Evolutionary conservation across 768 basidiomycete genomes (phyloP).

Genomic region (Amanita subjunquillea): DNA sequence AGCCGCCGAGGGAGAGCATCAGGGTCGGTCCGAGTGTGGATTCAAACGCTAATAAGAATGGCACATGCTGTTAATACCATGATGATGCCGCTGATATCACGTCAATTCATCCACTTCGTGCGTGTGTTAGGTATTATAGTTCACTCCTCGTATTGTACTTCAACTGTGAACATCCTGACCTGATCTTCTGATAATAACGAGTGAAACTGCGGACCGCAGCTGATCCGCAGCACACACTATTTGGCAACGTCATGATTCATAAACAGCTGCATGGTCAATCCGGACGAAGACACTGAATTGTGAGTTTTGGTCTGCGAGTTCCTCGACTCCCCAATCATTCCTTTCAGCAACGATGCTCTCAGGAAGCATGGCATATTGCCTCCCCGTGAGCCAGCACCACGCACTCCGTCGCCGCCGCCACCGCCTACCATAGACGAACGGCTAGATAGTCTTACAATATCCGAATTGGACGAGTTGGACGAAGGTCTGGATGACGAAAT

Average conservation of each 20-base stretch:
- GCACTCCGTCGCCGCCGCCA: conserved; percentile 72
- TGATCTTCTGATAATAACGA: not conserved
- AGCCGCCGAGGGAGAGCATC: conserved; percentile 77
- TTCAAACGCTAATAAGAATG: conserved; percentile 40
- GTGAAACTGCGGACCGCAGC: not conserved
- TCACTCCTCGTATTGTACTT: conserved; percentile 2
- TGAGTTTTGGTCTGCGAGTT: conserved; percentile 26
- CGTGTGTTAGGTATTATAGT: not conserved
- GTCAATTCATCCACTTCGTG: not conserved
- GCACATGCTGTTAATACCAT: conserved; percentile 50
- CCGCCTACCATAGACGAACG: conserved; percentile 63
- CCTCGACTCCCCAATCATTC: conserved; percentile 1
- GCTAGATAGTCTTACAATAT: conserved; percentile 49
- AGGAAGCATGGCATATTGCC: conserved; percentile 90
- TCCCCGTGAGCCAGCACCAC: conserved; percentile 55
- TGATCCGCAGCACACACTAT: not conserved
- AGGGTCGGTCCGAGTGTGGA: conserved; percentile 73
- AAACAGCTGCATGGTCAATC: conserved; percentile 48
- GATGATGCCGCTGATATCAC: not conserved
- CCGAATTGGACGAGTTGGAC: conserved; percentile 56
- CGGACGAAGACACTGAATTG: conserved; percentile 96
- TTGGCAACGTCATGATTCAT: not conserved
- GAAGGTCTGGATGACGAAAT: conserved; percentile 75
- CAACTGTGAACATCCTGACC: not conserved
- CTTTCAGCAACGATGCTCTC: conserved; percentile 81